Percentiles rank a stretch among this genome's conserved stretches.
These are phyloP conservation scores for Alliaria petiolata DNA, from an alignment of 345 rosid genomes.

Conservation along the genomic window DNA sequence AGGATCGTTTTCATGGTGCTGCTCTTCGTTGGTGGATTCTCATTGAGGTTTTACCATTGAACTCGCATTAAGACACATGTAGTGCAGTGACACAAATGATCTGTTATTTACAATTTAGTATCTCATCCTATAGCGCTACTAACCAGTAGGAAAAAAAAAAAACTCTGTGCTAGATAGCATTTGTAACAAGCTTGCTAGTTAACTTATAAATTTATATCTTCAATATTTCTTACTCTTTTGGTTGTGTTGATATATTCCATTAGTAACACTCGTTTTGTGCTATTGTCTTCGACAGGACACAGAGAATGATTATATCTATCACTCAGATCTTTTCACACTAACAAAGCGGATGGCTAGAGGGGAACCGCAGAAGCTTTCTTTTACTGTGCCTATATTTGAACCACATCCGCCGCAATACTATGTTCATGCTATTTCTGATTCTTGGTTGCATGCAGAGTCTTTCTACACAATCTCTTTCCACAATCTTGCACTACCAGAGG, in stretches of 20 bases:
- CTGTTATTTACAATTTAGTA: neutral
- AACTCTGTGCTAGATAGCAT: neutral
- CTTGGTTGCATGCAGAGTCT: slow-evolving; percentile 96
- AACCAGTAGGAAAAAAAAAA: neutral
- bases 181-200: slow-evolving; percentile 8
- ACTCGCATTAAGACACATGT: neutral
- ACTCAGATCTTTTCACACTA: slow-evolving; percentile 87
- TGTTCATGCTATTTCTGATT: slow-evolving; percentile 94
- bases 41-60: slow-evolving; percentile 61
- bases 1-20: slow-evolving; percentile 91
- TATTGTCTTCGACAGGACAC: slow-evolving; percentile 64
- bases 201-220: neutral
- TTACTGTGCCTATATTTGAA: slow-evolving; percentile 94
- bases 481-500: slow-evolving; percentile 88
- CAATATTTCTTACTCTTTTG: neutral
- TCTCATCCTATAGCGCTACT: neutral
- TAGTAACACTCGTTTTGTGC: slow-evolving; percentile 8
- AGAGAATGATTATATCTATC: slow-evolving; percentile 94
- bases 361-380: slow-evolving; percentile 87
- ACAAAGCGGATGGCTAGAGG: slow-evolving; percentile 86
- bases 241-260: slow-evolving; percentile 1
- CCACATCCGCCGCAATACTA: slow-evolving; percentile 98
- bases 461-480: slow-evolving; percentile 89
- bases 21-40: slow-evolving; percentile 97
- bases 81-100: slow-evolving; percentile 14